Conservation (phyloP, 495 filamentous ascomycete genomes). For the Coniosporium apollinis region DNA sequence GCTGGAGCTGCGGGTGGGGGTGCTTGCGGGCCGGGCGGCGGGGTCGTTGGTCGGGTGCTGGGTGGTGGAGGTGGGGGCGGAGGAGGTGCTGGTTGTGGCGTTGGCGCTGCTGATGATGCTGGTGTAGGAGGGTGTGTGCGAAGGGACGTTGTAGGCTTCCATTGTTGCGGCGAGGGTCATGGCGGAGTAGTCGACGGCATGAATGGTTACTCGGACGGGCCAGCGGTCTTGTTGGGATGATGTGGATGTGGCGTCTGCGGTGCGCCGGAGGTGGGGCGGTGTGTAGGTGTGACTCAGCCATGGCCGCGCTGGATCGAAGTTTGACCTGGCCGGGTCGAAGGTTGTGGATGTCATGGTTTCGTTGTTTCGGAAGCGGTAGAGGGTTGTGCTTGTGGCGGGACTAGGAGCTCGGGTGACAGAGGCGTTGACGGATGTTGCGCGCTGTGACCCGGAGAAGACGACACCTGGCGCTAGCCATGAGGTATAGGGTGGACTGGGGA, state of each 20-base stretch:
- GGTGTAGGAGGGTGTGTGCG: slow-evolving; percentile 14
- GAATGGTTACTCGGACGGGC: slow-evolving; percentile 59
- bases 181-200: slow-evolving; percentile 43
- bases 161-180: slow-evolving; percentile 61
- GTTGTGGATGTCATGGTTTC: slow-evolving; percentile 11
- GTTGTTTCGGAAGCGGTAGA: slow-evolving; percentile 15
- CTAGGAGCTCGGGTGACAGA: slow-evolving; percentile 1
- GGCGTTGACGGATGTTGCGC: slow-evolving; percentile 21
- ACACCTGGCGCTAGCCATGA: slow-evolving; percentile 52
- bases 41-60: background rate
- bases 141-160: slow-evolving; percentile 62
- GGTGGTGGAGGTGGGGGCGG: background rate
- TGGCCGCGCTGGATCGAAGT: slow-evolving; percentile 18
- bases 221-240: slow-evolving; percentile 38
- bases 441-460: slow-evolving; percentile 47
- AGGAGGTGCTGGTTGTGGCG: slow-evolving; percentile 5
- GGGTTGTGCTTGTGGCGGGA: slow-evolving; percentile 7
- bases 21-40: slow-evolving; percentile 4
- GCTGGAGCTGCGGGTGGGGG: slow-evolving; percentile 37
- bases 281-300: slow-evolving; percentile 17
- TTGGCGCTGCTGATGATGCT: slow-evolving; percentile 8
- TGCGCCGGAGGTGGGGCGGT: slow-evolving; percentile 2
- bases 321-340: slow-evolving; percentile 7
- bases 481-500: slow-evolving; percentile 38
- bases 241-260: slow-evolving; percentile 6